phyloP scores from a whole-genome alignment of 202 grass and related monocot genomes.

The Setaria italica region DNA sequence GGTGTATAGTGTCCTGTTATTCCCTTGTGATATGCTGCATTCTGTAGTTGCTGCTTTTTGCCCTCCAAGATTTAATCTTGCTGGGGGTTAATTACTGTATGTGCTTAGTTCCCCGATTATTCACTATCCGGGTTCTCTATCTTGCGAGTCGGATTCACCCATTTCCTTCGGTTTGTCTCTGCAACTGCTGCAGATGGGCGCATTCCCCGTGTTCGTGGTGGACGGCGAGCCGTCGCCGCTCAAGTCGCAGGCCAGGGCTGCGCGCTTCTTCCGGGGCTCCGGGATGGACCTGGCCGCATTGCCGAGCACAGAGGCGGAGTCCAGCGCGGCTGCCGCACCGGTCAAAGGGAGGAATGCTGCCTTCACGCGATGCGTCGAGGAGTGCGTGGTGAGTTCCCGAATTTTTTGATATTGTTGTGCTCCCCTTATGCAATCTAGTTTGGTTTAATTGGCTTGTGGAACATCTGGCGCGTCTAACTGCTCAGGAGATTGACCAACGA shows the following conservation, averaged over 20 bases:
- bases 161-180: not conserved
- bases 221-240: conserved; percentile 85
- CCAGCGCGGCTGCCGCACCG: conserved; percentile 36
- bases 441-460: conserved; percentile 22
- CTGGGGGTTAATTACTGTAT: not conserved
- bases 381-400: conserved; percentile 70
- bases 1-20: not conserved
- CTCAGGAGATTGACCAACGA: conserved; percentile 44
- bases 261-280: conserved; percentile 81
- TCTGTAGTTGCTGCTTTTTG: not conserved
- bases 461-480: conserved; percentile 51
- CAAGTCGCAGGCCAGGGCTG: conserved; percentile 79
- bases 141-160: conserved; percentile 4
- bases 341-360: conserved; percentile 53
- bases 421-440: not conserved
- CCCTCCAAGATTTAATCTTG: conserved; percentile 41
- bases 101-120: conserved; percentile 7
- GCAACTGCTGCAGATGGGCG: conserved; percentile 71
- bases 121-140: not conserved
- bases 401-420: not conserved
- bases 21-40: not conserved
- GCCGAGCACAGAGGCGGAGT: conserved; percentile 34
- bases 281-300: conserved; percentile 60
- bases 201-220: conserved; percentile 89
- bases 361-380: conserved; percentile 64